Conservation (phyloP, 148 eudicot genomes). For the Rhododendron ovatum region DNA sequence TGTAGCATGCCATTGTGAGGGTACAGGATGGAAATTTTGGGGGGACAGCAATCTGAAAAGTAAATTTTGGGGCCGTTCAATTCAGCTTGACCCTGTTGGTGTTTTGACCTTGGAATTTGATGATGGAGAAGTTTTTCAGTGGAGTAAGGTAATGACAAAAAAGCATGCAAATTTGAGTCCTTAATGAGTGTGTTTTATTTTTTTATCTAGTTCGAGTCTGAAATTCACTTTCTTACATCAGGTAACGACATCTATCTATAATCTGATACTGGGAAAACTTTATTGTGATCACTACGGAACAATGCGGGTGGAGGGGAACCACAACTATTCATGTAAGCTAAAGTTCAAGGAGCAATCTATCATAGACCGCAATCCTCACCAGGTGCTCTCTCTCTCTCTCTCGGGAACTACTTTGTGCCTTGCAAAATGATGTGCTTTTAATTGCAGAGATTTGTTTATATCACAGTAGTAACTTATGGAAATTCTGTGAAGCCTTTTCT, state of each 20-base stretch:
- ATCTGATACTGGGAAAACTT: slow-evolving; percentile 81
- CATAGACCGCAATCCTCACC: slow-evolving; percentile 88
- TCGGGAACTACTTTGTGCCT: neutral
- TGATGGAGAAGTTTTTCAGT: slow-evolving; percentile 89
- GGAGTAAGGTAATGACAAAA: slow-evolving; percentile 68
- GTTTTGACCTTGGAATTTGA: slow-evolving; percentile 72
- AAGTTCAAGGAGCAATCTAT: slow-evolving; percentile 94
- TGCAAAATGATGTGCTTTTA: neutral
- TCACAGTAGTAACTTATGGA: neutral
- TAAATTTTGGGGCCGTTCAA: slow-evolving; percentile 97
- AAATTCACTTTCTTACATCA: slow-evolving; percentile 18
- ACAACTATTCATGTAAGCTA: slow-evolving; percentile 59
- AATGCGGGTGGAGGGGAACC: slow-evolving; percentile 79
- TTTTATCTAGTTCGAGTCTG: neutral
- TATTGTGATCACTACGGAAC: slow-evolving; percentile 92
- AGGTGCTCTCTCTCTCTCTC: slow-evolving; percentile 36
- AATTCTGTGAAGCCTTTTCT: neutral
- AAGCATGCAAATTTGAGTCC: neutral
- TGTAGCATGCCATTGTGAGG: slow-evolving; percentile 91
- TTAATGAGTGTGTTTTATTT: neutral
- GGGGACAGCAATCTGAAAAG: slow-evolving; percentile 91
- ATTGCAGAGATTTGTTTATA: neutral
- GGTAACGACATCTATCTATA: slow-evolving; percentile 93
- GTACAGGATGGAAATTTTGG: slow-evolving; percentile 80
- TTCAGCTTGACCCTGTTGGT: slow-evolving; percentile 91